A percentile compares a stretch with the other conserved stretches of the same genome.
Evolutionary conservation across 495 filamentous ascomycete genomes (phyloP).

Genomic region (Hypoxylon perforatum): DNA sequence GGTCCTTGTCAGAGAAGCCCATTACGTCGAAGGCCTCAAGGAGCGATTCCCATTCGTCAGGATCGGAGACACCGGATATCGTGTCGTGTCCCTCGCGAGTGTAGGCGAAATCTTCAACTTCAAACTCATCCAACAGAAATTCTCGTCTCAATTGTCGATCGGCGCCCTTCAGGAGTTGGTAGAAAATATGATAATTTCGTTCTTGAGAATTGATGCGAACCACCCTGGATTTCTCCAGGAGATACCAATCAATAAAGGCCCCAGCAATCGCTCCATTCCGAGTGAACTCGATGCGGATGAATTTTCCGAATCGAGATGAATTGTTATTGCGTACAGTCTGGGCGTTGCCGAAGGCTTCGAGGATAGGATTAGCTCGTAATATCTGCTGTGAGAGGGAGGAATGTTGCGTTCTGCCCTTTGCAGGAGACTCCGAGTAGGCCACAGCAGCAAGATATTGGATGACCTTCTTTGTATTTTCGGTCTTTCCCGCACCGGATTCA

Average conservation of each 20-base stretch:
- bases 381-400: constrained; percentile 97
- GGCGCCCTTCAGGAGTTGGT: constrained; percentile 90
- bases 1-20: constrained; percentile 90
- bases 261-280: constrained; percentile 91
- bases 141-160: constrained; percentile 76
- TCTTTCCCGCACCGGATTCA: constrained; percentile 98
- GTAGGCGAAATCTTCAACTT: constrained; percentile 89
- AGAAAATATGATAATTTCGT: constrained; percentile 98
- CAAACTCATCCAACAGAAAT: constrained; percentile 76
- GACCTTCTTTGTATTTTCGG: constrained; percentile 99
- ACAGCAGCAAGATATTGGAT: constrained; percentile 98
- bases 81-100: constrained; percentile 89
- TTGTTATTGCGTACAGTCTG: constrained; percentile 99
- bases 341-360: constrained; percentile 98
- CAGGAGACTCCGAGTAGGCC: constrained; percentile 80
- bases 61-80: constrained; percentile 91
- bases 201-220: constrained; percentile 87
- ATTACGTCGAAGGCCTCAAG: constrained; percentile 95
- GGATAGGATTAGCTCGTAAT: constrained; percentile 93
- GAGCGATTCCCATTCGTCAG: constrained; percentile 87
- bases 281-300: constrained; percentile 97
- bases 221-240: constrained; percentile 96
- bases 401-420: constrained; percentile 72
- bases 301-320: constrained; percentile 98
- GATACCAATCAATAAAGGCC: constrained; percentile 98